Percentiles rank a stretch among this genome's conserved stretches.
Evolutionary conservation across 1,284 basidiomycete genomes (phyloP).

Genomic region (Ustilago xerochloae): DNA sequence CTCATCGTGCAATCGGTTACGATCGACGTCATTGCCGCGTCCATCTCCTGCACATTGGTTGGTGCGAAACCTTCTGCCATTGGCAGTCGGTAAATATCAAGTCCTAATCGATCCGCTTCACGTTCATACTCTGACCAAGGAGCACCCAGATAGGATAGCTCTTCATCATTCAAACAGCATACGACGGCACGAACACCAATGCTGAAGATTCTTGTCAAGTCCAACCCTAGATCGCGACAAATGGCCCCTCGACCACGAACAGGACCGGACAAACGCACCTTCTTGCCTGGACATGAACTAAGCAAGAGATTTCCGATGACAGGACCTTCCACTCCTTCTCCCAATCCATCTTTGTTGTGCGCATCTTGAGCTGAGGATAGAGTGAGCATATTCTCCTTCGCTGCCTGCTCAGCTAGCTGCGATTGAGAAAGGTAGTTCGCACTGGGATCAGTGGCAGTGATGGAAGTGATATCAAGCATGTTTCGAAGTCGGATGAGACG

Average conservation of each 20-base stretch:
- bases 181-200: conserved; percentile 84
- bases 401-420: conserved; percentile 27
- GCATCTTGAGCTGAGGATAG: conserved; percentile 9
- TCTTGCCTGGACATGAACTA: conserved; percentile 95
- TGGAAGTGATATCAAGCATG: conserved; percentile 46
- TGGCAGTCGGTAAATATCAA: conserved; percentile 82
- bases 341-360: conserved; percentile 14
- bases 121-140: conserved; percentile 82
- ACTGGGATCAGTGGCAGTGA: conserved; percentile 29
- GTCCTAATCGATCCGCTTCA: conserved; percentile 75
- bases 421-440: conserved; percentile 31
- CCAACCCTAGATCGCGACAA: conserved; percentile 81
- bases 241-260: conserved; percentile 84
- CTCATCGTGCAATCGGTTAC: conserved; percentile 80
- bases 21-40: conserved; percentile 78
- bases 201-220: conserved; percentile 80
- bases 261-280: conserved; percentile 85
- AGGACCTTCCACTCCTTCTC: background rate
- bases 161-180: conserved; percentile 88
- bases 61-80: conserved; percentile 92
- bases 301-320: conserved; percentile 86
- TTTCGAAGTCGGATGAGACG: conserved; percentile 54
- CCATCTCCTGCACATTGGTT: conserved; percentile 81
- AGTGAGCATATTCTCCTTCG: conserved; percentile 13
- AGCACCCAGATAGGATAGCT: conserved; percentile 83